phyloP scores from a whole-genome alignment of 129 eudicot genomes.

The Cynara cardunculus region DNA sequence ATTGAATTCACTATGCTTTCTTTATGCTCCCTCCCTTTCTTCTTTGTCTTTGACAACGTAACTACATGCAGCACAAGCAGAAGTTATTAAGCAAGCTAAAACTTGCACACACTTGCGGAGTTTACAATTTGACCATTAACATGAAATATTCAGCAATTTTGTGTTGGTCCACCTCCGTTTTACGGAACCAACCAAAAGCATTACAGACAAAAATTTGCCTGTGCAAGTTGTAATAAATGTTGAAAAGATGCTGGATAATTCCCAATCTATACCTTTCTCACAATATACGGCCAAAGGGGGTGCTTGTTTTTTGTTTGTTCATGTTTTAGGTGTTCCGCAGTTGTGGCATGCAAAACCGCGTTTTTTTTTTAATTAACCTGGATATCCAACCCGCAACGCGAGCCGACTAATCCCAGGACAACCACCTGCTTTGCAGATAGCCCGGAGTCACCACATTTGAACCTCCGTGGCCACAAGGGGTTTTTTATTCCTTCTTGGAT shows the following conservation, averaged over 20 bases:
- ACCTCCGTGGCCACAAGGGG: no score
- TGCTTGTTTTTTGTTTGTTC: not conserved
- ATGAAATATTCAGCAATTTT: not conserved
- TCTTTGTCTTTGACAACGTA: slow-evolving; percentile 93
- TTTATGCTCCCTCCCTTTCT: slow-evolving; percentile 94
- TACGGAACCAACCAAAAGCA: not conserved
- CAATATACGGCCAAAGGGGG: no score
- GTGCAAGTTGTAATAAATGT: not conserved
- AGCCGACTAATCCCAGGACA: no score
- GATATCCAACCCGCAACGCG: no score
- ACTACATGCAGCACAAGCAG: slow-evolving; percentile 37
- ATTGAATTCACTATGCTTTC: slow-evolving; percentile 71
- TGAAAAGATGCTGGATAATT: no score
- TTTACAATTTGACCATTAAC: not conserved
- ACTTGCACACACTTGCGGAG: not conserved
- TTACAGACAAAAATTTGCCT: no score
- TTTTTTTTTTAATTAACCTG: no score
- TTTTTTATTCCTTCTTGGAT: no score
- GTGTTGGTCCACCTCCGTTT: not conserved
- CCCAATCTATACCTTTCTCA: no score
- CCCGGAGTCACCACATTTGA: no score
- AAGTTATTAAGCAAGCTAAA: not conserved
- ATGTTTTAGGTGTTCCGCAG: not conserved
- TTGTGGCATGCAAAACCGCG: not conserved
- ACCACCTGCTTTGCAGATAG: no score